These are phyloP conservation scores for Salinomyces thailandicus DNA, from an alignment of 2,329 filamentous ascomycete species.

Conservation along the genomic window DNA sequence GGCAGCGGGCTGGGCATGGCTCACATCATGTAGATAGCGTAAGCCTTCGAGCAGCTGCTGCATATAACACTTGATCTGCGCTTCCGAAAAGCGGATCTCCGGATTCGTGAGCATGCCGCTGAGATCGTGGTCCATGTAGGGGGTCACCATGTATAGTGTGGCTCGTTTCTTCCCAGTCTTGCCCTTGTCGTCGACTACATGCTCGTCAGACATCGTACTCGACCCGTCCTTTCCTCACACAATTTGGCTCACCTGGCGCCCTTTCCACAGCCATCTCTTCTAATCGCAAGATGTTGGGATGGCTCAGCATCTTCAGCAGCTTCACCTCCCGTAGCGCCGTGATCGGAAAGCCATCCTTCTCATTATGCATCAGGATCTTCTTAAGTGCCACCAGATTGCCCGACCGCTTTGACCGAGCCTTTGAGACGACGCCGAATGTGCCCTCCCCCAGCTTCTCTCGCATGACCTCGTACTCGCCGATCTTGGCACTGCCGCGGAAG, in stretches of 20 bases:
- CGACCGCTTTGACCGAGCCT: slow-evolving; percentile 65
- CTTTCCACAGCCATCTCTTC: slow-evolving; percentile 95
- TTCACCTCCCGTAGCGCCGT: slow-evolving; percentile 96
- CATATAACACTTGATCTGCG: slow-evolving; percentile 98
- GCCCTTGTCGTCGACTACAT: slow-evolving; percentile 22
- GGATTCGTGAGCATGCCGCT: slow-evolving; percentile 94
- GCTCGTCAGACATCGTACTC: background rate
- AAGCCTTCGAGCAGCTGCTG: slow-evolving; percentile 83
- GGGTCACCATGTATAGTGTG: slow-evolving; percentile 97
- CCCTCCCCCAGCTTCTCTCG: slow-evolving; percentile 78
- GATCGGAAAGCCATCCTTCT: slow-evolving; percentile 99
- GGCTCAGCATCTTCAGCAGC: slow-evolving; percentile 86
- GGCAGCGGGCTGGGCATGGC: slow-evolving; percentile 3
- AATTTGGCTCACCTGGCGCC: slow-evolving; percentile 64
- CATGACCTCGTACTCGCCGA: slow-evolving; percentile 67
- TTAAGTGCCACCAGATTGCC: slow-evolving; percentile 77
- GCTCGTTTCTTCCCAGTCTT: slow-evolving; percentile 47
- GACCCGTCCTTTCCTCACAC: too few species aligned
- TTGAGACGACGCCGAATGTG: slow-evolving; percentile 94
- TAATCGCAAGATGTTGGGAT: slow-evolving; percentile 74
- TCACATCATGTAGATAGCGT: slow-evolving; percentile 72
- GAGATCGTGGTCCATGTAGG: slow-evolving; percentile 99
- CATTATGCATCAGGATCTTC: slow-evolving; percentile 99
- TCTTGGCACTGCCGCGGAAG: slow-evolving; percentile 77
- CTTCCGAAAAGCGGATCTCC: slow-evolving; percentile 70